Percentiles rank a stretch among this genome's conserved stretches.
Conservation (phyloP, 257 asterid genomes). For the Petunia axillaris region DNA sequence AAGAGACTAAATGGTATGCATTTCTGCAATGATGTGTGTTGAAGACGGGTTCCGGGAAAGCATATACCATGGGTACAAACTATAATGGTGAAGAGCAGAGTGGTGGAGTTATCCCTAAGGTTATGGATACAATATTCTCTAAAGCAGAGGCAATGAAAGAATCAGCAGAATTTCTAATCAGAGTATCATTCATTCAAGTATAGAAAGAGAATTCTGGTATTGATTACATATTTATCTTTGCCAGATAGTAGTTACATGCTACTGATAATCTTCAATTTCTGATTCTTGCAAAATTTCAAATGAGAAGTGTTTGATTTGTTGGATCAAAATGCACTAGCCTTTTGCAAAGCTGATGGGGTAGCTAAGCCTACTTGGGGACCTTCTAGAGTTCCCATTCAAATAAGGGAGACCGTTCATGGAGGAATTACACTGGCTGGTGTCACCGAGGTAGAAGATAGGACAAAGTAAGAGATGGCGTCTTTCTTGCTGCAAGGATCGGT, state of each 20-base stretch:
- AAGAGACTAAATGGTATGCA: too few relatives aligned
- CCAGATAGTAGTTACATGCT: background rate
- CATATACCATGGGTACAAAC: slow-evolving; percentile 98
- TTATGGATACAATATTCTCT: slow-evolving; percentile 81
- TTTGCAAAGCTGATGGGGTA: slow-evolving; percentile 46
- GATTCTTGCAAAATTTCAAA: slow-evolving; percentile 68
- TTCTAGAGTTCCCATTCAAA: slow-evolving; percentile 87
- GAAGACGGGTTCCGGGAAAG: slow-evolving; percentile 98
- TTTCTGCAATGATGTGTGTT: background rate
- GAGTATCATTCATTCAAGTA: slow-evolving; percentile 97
- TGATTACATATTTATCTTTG: slow-evolving; percentile 20
- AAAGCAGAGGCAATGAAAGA: slow-evolving; percentile 64
- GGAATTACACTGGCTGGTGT: slow-evolving; percentile 96
- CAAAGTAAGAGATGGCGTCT: slow-evolving; percentile 92
- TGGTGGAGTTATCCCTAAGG: slow-evolving; percentile 81
- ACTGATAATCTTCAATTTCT: background rate
- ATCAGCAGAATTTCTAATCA: slow-evolving; percentile 68
- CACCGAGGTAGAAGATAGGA: slow-evolving; percentile 87
- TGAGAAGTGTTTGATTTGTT: slow-evolving; percentile 93
- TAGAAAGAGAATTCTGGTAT: slow-evolving; percentile 18
- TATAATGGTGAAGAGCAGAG: slow-evolving; percentile 84
- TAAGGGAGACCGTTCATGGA: slow-evolving; percentile 82
- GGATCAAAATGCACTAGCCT: slow-evolving; percentile 47
- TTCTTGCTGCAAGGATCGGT: slow-evolving; percentile 79
- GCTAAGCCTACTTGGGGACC: slow-evolving; percentile 46